Percentiles rank a stretch among this genome's conserved stretches.
phyloP scores from a whole-genome alignment of 345 rosid species.

The Sisymbrium altissimum region DNA sequence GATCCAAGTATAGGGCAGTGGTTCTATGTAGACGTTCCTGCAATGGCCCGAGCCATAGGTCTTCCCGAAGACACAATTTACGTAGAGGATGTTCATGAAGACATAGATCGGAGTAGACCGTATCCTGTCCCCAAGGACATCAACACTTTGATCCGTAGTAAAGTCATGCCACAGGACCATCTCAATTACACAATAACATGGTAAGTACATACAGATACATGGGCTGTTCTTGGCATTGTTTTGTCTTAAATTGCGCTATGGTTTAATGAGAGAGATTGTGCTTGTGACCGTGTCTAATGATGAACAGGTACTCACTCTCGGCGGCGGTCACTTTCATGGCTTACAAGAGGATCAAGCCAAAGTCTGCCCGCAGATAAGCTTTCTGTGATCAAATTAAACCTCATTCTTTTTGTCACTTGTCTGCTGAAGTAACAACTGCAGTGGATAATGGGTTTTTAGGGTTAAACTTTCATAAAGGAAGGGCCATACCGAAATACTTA shows the following conservation, averaged over 20 bases:
- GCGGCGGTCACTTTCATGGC: slow-evolving; percentile 97
- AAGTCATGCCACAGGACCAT: slow-evolving; percentile 98
- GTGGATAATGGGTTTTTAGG: background rate
- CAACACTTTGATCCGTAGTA: slow-evolving; percentile 73
- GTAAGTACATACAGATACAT: slow-evolving; percentile 39
- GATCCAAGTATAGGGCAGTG: slow-evolving; percentile 74
- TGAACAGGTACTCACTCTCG: slow-evolving; percentile 79
- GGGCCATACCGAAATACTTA: background rate
- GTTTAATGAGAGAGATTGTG: slow-evolving; percentile 1
- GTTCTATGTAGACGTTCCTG: slow-evolving; percentile 86
- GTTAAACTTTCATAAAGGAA: background rate
- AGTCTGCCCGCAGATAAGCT: slow-evolving; percentile 43
- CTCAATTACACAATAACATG: slow-evolving; percentile 88
- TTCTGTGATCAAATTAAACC: slow-evolving; percentile 6
- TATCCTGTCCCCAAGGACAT: slow-evolving; percentile 91
- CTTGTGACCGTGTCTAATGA: slow-evolving; percentile 7
- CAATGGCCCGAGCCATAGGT: slow-evolving; percentile 61
- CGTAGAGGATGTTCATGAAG: slow-evolving; percentile 70
- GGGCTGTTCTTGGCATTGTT: background rate
- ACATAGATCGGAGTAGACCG: slow-evolving; percentile 64
- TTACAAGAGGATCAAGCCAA: slow-evolving; percentile 63
- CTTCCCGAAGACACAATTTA: slow-evolving; percentile 69
- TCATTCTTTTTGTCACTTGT: slow-evolving; percentile 17
- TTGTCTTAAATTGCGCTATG: background rate
- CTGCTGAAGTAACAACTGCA: slow-evolving; percentile 11